A percentile compares a stretch with the other conserved stretches of the same genome.
Conservation (phyloP, 805 yeast species). For the Lipomyces sp. region DNA sequence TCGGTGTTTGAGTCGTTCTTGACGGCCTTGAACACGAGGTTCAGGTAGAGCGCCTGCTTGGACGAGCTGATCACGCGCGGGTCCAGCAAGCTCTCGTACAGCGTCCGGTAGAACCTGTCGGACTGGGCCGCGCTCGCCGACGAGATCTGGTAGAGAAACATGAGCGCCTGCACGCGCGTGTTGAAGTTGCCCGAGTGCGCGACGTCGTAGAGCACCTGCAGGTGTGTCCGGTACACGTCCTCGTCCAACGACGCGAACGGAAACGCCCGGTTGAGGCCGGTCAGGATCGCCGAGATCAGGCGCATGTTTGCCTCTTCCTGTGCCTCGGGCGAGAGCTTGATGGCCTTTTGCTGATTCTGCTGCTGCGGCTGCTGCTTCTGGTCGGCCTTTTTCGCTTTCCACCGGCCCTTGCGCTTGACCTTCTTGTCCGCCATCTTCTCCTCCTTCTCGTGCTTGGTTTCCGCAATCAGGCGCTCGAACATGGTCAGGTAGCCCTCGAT, state of each 20-base stretch:
- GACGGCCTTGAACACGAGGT: constrained; percentile 77
- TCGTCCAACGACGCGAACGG: constrained; percentile 79
- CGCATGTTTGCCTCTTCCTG: constrained; percentile 75
- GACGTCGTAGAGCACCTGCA: constrained; percentile 80
- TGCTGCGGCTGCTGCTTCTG: constrained; percentile 21
- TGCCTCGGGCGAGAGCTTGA: constrained; percentile 30
- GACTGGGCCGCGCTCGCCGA: constrained; percentile 45
- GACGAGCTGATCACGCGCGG: constrained; percentile 80
- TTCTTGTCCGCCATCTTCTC: constrained; percentile 40
- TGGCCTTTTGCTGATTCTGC: constrained; percentile 1
- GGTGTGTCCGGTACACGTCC: constrained; percentile 63
- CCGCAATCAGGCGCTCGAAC: constrained; percentile 77
- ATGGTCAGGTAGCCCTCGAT: constrained; percentile 81
- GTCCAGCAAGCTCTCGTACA: constrained; percentile 86
- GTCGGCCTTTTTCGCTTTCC: constrained; percentile 51
- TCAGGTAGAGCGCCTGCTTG: constrained; percentile 87
- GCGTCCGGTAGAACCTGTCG: constrained; percentile 73
- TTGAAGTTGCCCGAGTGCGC: constrained; percentile 93
- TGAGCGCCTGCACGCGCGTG: constrained; percentile 89
- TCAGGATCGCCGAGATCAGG: constrained; percentile 81
- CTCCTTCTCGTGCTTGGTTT: constrained; percentile 53
- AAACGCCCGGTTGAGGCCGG: constrained; percentile 94
- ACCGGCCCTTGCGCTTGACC: constrained; percentile 57
- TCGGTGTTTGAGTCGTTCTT: constrained; percentile 59
- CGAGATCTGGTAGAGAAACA: constrained; percentile 77